Conservation (phyloP, 2,329 filamentous ascomycete species). For the Clonostachys byssicola region DNA sequence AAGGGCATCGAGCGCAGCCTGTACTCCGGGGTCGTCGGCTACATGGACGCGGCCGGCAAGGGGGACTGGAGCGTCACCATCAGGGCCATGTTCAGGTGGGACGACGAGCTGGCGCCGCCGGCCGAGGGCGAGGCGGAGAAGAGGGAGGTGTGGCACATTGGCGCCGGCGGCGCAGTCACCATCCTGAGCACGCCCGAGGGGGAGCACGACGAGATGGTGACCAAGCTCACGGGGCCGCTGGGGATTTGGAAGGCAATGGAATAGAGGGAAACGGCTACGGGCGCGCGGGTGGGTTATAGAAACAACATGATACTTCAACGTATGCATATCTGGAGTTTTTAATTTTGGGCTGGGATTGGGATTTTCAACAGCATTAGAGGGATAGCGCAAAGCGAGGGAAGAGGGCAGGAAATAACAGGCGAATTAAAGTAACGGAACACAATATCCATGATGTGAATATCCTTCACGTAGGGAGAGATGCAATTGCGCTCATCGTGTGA, state of each 20-base stretch:
- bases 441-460: too few species aligned
- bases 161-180: constrained; percentile 70
- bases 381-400: too few species aligned
- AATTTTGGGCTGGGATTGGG: not conserved
- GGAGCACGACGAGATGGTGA: constrained; percentile 68
- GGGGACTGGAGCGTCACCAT: constrained; percentile 71
- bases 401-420: too few species aligned
- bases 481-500: too few species aligned
- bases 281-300: not conserved
- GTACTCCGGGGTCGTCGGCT: constrained; percentile 67
- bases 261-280: not conserved
- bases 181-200: constrained; percentile 56
- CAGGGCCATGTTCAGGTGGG: constrained; percentile 50
- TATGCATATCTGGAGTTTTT: not conserved
- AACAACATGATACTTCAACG: not conserved
- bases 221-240: constrained; percentile 25
- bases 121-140: constrained; percentile 6
- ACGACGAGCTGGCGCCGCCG: constrained; percentile 1
- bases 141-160: constrained; percentile 54
- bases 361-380: not conserved
- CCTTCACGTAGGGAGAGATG: too few species aligned
- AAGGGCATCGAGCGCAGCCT: constrained; percentile 46
- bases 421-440: too few species aligned
- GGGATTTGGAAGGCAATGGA: not conserved
- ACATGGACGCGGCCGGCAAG: constrained; percentile 64